Evolutionary conservation across 2,329 filamentous ascomycete genomes (phyloP), one percentile per base, ranked within the genome.

Genomic region (Neopestalotiopsis rosae): DNA sequence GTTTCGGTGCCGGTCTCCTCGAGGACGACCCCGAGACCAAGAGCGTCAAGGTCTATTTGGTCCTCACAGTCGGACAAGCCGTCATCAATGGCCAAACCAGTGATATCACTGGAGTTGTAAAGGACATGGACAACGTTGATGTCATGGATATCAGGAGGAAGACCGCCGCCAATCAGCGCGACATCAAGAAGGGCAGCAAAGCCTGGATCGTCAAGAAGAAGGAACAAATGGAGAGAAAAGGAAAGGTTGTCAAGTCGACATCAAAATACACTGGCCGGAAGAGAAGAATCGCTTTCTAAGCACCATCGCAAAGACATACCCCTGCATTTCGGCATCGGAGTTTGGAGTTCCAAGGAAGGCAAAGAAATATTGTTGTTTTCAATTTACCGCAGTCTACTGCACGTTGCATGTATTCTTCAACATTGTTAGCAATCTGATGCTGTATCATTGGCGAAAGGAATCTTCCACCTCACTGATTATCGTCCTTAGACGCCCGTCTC

Each of bases 21-120:
- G 95, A 98, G 81, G 96, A 99, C 81, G 95, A 98, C 79, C 93
- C 93, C 0, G 95, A 94, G 58, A 99, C 96, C 49, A 99, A 99
- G 87, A 98, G 95, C 78, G 90, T 92, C 74, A 99, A 99, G 85
- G 85, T 97, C n/a, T 99, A 99, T 79, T 86, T 99, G 2, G 95
- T 99, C 0, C 83, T 99, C 40, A 98, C 94, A 0, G 96, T 97
- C 1, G 96, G 95, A 40, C 89, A 89, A 3, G 82, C 81, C 0
- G 82, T 81, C 0, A 77, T 83, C 0, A 82, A 84, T 1, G 84
- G 83, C 40, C 81, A 79, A 59, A 87, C 88, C 1, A 92, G 92
- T 9, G 95, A 97, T 78, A 98, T 99, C 72, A 98, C 95, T 0
- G 92, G 93, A 5, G 92, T 97, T 3, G 94, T 99, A 13, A 88